Conservation (phyloP, 2,329 filamentous ascomycete species). For the Claviceps monticola region DNA sequence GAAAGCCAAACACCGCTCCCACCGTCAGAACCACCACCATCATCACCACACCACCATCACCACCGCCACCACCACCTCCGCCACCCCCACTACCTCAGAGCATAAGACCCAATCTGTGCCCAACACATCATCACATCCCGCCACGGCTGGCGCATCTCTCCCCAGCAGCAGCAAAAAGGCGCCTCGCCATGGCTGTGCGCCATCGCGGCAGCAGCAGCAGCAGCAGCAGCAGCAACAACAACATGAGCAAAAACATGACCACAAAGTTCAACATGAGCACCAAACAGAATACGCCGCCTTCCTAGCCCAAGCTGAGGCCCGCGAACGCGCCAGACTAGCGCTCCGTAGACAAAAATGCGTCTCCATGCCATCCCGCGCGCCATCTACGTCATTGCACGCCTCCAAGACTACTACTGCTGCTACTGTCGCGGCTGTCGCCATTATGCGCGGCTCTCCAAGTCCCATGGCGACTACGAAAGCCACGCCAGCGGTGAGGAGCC, state of each 20-base stretch:
- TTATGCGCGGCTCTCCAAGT: not conserved
- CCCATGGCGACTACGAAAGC: not conserved
- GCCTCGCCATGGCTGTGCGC: not conserved
- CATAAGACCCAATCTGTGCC: too few species aligned
- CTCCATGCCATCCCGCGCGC: not conserved
- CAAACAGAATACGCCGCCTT: constrained; percentile 13
- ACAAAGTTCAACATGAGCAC: not conserved
- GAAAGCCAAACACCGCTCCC: too few species aligned
- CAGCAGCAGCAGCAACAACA: not conserved
- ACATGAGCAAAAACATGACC: too few species aligned
- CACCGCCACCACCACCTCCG: too few species aligned
- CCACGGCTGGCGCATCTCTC: not conserved
- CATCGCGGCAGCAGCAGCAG: not conserved
- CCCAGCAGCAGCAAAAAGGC: not conserved
- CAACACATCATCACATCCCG: not conserved
- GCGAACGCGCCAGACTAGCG: constrained; percentile 5
- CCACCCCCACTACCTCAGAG: too few species aligned
- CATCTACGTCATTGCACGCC: not conserved
- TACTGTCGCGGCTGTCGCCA: not conserved
- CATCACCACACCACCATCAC: too few species aligned
- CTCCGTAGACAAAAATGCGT: not conserved
- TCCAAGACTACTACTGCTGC: not conserved
- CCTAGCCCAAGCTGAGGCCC: constrained; percentile 9
- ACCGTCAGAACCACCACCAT: too few species aligned
- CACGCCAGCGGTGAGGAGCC: not conserved